Conservation (phyloP, 495 filamentous ascomycete species). For the Neurospora discreta region DNA sequence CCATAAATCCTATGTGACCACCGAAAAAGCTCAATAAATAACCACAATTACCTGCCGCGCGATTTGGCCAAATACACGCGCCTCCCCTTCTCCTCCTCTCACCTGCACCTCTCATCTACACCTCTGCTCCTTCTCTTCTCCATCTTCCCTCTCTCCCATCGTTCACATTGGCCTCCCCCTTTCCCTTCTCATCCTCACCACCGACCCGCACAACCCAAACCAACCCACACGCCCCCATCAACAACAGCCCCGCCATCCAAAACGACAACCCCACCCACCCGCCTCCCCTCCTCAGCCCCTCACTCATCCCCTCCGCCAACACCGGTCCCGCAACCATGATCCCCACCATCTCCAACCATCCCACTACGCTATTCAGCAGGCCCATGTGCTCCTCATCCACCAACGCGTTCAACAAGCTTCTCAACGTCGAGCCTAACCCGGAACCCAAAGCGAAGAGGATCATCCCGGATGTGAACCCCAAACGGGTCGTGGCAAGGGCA, state of each 20-base stretch:
- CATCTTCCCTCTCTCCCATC: neutral
- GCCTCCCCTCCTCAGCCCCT: constrained; percentile 16
- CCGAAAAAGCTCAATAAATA: no score
- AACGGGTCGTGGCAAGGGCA: neutral
- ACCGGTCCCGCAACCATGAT: constrained; percentile 17
- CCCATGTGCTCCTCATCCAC: constrained; percentile 27
- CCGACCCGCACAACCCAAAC: constrained; percentile 12
- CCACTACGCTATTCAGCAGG: constrained; percentile 19
- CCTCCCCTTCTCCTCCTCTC: no score
- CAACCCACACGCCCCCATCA: constrained; percentile 2
- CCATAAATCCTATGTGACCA: no score
- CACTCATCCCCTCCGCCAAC: constrained; percentile 17
- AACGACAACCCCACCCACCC: constrained; percentile 21
- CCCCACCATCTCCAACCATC: constrained; percentile 18
- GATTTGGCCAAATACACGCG: no score
- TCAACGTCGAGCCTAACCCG: constrained; percentile 8
- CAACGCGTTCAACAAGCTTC: constrained; percentile 19
- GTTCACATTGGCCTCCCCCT: neutral
- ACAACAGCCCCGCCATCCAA: constrained; percentile 11
- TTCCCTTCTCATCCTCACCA: neutral
- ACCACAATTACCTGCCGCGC: no score
- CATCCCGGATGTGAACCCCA: constrained; percentile 6
- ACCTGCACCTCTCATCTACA: neutral
- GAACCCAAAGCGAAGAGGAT: constrained; percentile 14
- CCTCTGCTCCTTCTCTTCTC: neutral